Evolutionary conservation across 257 asterid genomes (phyloP).

Genomic region (Penstemon newberryi): DNA sequence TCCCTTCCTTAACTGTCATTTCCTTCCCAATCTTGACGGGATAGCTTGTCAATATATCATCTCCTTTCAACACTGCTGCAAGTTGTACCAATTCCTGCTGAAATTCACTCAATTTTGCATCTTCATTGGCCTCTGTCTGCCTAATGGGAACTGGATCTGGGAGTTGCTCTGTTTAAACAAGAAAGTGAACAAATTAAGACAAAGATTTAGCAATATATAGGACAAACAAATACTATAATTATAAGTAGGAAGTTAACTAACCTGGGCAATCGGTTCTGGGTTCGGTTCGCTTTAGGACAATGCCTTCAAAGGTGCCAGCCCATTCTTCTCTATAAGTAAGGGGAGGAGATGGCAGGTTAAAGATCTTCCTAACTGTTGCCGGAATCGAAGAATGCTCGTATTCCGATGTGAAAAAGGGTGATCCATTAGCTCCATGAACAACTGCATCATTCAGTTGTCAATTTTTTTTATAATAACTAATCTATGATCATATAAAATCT

Average conservation of each 20-base stretch:
- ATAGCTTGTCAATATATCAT: constrained; percentile 47
- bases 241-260: constrained; percentile 19
- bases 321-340: constrained; percentile 80
- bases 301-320: constrained; percentile 79
- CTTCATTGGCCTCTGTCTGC: constrained; percentile 63
- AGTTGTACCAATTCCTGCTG: constrained; percentile 82
- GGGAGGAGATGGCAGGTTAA: constrained; percentile 69
- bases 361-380: constrained; percentile 84
- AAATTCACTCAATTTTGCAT: constrained; percentile 67
- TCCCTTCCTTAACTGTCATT: constrained; percentile 72
- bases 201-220: not conserved
- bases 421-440: constrained; percentile 83
- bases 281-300: constrained; percentile 41
- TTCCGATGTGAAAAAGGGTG: constrained; percentile 64
- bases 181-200: not conserved
- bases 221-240: not conserved
- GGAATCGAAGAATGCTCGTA: constrained; percentile 92
- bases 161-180: constrained; percentile 42
- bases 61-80: constrained; percentile 85
- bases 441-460: constrained; percentile 42
- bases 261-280: constrained; percentile 95
- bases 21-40: constrained; percentile 49
- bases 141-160: constrained; percentile 67
- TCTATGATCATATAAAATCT: no score
- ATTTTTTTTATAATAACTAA: no score